Evolutionary conservation across 2,329 filamentous ascomycete species (phyloP).

Genomic region (Dactylellina cionopaga): DNA sequence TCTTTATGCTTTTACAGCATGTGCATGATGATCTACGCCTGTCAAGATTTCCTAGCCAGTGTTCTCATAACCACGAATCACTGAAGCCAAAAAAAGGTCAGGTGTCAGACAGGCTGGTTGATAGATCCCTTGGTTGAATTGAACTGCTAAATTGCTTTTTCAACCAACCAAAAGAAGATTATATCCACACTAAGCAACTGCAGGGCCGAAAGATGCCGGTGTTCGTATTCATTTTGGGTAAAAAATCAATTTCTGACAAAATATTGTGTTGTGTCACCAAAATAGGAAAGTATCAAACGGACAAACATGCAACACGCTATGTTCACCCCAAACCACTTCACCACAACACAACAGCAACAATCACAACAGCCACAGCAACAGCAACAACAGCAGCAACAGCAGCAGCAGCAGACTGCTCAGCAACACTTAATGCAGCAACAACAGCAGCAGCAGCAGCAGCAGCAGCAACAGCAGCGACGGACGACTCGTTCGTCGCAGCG

Average conservation of each 20-base stretch:
- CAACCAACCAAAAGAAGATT: neutral
- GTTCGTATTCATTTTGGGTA: conserved; percentile 1
- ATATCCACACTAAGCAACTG: neutral
- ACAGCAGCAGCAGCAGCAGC: conserved; percentile 27
- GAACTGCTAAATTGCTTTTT: conserved; percentile 32
- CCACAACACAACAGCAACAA: conserved; percentile 28
- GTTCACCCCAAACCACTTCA: conserved; percentile 40
- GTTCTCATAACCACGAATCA: neutral
- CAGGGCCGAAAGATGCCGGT: neutral
- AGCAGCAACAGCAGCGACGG: conserved; percentile 33
- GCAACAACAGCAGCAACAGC: conserved; percentile 12
- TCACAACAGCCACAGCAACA: conserved; percentile 4
- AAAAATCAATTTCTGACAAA: conserved; percentile 22
- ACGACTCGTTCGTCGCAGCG: conserved; percentile 49
- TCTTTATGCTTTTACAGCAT: no score
- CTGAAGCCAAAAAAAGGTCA: conserved; percentile 1
- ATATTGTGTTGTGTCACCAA: neutral
- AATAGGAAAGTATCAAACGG: conserved; percentile 48
- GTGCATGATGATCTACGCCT: no score
- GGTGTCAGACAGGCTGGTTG: no score
- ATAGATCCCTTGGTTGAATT: neutral
- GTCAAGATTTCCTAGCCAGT: conserved; percentile 1
- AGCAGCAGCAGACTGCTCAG: no score
- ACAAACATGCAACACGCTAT: conserved; percentile 51
- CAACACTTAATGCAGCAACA: conserved; percentile 3